Evolutionary conservation across 148 eudicot species (phyloP), one percentile per base, ranked within the genome.

Genomic region (Hydrangea macrophylla): DNA sequence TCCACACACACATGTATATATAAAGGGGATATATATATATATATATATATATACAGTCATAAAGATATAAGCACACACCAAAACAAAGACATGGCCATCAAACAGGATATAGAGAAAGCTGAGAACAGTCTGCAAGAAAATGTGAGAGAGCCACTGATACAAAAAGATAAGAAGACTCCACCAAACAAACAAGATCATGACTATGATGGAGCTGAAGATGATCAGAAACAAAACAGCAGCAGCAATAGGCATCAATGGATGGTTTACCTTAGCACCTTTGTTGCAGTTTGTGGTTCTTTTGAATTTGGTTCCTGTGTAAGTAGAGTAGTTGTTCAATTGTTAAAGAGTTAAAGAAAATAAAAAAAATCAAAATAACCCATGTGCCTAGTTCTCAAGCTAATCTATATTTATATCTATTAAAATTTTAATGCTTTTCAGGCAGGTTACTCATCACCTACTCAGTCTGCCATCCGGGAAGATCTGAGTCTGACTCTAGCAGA

Each of bases 271-370:
- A 78, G 85, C 74, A 92, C 98, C 44, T 76, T 84, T 58, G 90
- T 88, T 58, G 96, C 96, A n/a, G 90, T 92, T 28, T 92, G 94
- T 74, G 98, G 98, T 54, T 90, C 98, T 69, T 92, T 81, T 74
- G 90, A 82, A 32, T 92, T 92, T 72, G 98, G 98, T 65, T 78
- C 83, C 57, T 90, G 92, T 64, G 98, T 92, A 82, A 73, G 98
- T 78, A 0, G 0, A 40, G 6, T 11, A 51, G 56, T 33, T 1
- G 22, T 8, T 54, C 9, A 32, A 23, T 48, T 55, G n/a, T n/a
- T n/a, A n/a, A n/a, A n/a, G n/a, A 15, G 33, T 25, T 23, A 53
- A 48, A 67, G 2, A 28, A 24, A 58, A 2, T 15, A n/a, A 6
- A 32, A 5, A 23, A 32, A 5, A 23, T 1, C 2, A 67, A 67